Percentiles rank a stretch among this genome's conserved stretches.
phyloP scores from a whole-genome alignment of 164 flowering plant species.

The Pachysandra terminalis region DNA sequence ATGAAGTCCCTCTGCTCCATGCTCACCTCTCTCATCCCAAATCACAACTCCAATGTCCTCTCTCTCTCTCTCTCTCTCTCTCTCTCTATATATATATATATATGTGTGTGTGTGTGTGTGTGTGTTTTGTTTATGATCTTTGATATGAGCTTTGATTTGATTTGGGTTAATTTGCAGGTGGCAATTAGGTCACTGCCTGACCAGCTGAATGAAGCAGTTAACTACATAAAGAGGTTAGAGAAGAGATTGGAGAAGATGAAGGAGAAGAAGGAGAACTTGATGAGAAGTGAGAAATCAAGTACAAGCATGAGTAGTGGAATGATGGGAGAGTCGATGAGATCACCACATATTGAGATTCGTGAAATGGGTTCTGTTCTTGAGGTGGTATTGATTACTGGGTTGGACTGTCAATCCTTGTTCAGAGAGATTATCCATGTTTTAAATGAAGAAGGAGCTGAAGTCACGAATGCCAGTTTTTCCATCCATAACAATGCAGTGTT shows the following conservation, averaged over 20 bases:
- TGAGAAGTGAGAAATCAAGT: conserved; percentile 8
- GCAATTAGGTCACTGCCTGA: conserved; percentile 39
- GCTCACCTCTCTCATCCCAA: conserved; percentile 57
- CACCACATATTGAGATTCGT: conserved; percentile 42
- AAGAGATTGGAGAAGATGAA: conserved; percentile 50
- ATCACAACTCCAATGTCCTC: conserved; percentile 25
- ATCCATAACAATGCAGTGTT: conserved; percentile 35
- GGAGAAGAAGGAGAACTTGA: conserved; percentile 39
- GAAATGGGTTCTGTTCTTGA: conserved; percentile 39
- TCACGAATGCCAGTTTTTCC: conserved; percentile 50
- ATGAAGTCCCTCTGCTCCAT: conserved; percentile 57
- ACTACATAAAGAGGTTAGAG: conserved; percentile 52
- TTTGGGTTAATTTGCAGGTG: conserved; percentile 39
- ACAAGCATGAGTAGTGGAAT: background rate
- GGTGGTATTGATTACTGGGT: conserved; percentile 42
- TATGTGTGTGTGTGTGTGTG: no score
- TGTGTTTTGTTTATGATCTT: no score
- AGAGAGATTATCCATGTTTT: conserved; percentile 39
- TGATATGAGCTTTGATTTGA: conserved; percentile 1
- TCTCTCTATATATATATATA: no score
- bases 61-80: conserved; percentile 7
- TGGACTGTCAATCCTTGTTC: conserved; percentile 48
- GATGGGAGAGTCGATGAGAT: background rate
- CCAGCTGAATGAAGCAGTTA: conserved; percentile 52
- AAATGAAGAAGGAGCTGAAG: conserved; percentile 61